phyloP scores from a whole-genome alignment of 371 early-diverging fungal species.

The Mucor racemosus region DNA sequence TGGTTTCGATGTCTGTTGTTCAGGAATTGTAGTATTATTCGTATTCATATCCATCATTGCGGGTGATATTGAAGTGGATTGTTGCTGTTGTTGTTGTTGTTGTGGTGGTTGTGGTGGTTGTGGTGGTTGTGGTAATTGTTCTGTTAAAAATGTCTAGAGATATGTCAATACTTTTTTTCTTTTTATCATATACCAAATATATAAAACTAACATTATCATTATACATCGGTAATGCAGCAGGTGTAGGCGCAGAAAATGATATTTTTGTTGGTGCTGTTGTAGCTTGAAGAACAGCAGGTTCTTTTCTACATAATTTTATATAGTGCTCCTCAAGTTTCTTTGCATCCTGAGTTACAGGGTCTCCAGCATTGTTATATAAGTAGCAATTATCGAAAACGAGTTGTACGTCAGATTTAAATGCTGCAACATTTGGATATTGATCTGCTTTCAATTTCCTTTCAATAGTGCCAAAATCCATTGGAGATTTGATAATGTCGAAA shows the following conservation, averaged over 20 bases:
- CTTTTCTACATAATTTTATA: constrained; percentile 20
- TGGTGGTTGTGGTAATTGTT: background rate
- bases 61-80: background rate
- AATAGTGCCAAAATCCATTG: constrained; percentile 98
- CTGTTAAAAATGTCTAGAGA: background rate
- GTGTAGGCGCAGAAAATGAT: background rate
- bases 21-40: background rate
- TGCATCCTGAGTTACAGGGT: constrained; percentile 75
- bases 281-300: constrained; percentile 22
- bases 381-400: constrained; percentile 62
- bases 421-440: constrained; percentile 48
- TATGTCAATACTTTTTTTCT: background rate
- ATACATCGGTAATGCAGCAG: background rate
- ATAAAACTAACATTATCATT: background rate
- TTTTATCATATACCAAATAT: background rate
- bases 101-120: background rate
- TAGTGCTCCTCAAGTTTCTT: constrained; percentile 65
- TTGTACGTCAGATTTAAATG: constrained; percentile 49
- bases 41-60: background rate
- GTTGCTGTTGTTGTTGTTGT: background rate
- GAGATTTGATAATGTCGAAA: constrained; percentile 85
- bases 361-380: constrained; percentile 77
- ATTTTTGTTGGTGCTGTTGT: constrained; percentile 1
- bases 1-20: background rate
- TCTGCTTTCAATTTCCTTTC: constrained; percentile 66